Percentiles rank a stretch among this genome's conserved stretches.
Conservation (phyloP, 371 early-diverging fungal species). For the Mortierella sp. region DNA sequence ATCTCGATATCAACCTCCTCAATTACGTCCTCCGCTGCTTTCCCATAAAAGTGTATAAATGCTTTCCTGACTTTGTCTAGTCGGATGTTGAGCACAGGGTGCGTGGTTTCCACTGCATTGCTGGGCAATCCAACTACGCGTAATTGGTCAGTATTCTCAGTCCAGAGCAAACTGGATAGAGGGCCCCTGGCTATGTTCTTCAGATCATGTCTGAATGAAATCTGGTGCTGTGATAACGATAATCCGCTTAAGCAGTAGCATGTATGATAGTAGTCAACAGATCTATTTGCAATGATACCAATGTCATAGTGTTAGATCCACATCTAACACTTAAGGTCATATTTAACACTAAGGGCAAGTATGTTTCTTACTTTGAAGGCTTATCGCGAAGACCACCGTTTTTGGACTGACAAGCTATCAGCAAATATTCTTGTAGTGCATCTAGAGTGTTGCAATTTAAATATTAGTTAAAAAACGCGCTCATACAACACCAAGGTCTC, state of each 20-base stretch:
- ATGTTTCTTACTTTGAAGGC: constrained; percentile 80
- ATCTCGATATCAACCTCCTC: constrained; percentile 54
- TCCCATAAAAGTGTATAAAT: constrained; percentile 44
- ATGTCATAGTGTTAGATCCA: not conserved
- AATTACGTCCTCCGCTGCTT: constrained; percentile 40
- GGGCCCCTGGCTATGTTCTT: constrained; percentile 43
- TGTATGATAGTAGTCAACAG: constrained; percentile 95
- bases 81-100: constrained; percentile 55
- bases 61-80: constrained; percentile 48
- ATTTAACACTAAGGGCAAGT: not conserved
- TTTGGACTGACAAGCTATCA: constrained; percentile 86
- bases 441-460: constrained; percentile 45
- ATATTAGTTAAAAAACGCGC: not conserved
- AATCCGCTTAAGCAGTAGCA: constrained; percentile 94
- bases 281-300: constrained; percentile 47
- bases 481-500: not conserved
- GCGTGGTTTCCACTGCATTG: constrained; percentile 66
- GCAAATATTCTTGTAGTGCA: constrained; percentile 88
- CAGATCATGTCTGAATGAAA: constrained; percentile 56
- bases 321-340: not conserved
- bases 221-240: constrained; percentile 71
- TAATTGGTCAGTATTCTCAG: constrained; percentile 56
- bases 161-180: constrained; percentile 53
- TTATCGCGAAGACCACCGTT: constrained; percentile 93
- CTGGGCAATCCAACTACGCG: constrained; percentile 64